Evolutionary conservation across 2,329 filamentous ascomycete genomes (phyloP).

Genomic region (Grosmannia clavigera): DNA sequence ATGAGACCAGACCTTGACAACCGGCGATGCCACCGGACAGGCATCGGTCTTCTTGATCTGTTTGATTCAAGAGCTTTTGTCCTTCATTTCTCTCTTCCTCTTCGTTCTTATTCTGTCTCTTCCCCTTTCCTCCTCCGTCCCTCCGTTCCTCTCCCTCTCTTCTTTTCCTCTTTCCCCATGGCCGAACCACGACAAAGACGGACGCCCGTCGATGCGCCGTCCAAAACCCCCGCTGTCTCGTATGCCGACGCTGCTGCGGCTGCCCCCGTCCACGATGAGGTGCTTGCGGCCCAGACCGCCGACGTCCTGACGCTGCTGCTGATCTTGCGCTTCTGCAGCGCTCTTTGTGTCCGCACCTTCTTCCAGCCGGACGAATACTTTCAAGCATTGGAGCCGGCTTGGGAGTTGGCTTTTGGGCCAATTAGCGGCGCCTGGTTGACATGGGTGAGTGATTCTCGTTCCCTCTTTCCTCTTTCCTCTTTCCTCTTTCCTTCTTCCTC

Average conservation of each 20-base stretch:
- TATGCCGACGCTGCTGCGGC: constrained; percentile 1
- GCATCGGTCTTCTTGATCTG: too few relatives aligned
- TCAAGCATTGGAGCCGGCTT: constrained; percentile 89
- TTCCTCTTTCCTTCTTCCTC: neutral
- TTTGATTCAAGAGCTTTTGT: too few relatives aligned
- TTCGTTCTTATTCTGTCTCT: neutral
- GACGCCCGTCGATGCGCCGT: neutral
- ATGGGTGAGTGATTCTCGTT: constrained; percentile 54
- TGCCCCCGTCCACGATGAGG: constrained; percentile 14
- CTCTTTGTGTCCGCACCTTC: constrained; percentile 69
- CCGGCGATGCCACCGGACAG: too few relatives aligned
- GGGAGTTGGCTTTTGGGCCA: constrained; percentile 71
- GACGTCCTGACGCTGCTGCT: constrained; percentile 35
- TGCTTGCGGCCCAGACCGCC: constrained; percentile 18
- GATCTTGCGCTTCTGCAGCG: constrained; percentile 66
- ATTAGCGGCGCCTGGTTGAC: constrained; percentile 81
- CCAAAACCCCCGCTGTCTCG: neutral
- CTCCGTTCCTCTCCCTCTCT: neutral
- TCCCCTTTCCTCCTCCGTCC: too few relatives aligned
- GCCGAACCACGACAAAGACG: neutral
- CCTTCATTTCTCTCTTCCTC: too few relatives aligned
- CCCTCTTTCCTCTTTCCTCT: neutral
- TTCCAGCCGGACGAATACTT: constrained; percentile 99
- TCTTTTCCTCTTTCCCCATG: neutral
- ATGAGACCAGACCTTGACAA: too few relatives aligned